Evolutionary conservation across 2,329 filamentous ascomycete genomes (phyloP), one percentile per base, ranked within the genome.

Genomic region (Penicillium sumatraense): DNA sequence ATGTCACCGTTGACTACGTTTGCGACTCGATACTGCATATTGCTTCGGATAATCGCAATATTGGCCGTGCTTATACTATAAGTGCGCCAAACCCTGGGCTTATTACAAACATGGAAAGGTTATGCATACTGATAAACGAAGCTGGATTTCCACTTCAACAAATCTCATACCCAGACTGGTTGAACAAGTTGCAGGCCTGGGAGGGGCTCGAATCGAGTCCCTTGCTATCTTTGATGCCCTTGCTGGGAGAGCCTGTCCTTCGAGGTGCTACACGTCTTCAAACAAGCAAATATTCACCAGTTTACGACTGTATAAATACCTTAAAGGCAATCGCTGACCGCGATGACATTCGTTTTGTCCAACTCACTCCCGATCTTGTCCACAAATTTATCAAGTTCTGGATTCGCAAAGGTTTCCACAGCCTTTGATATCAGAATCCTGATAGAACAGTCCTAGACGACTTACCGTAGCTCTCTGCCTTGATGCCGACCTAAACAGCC

Each of bases 191-290:
- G 1, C 35, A 47, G 16, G 20, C 20, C 20, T 26, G 7, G 2
- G 35, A 35, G 2, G 20, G 27, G 16, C 21, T 18, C 14, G 44
- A 53, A 5, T n/a, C n/a, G n/a, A 48, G 50, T n/a, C 59, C 53
- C 4, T 29, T 60, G 54, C 18, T 38, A 5, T 46, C 53, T 3
- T 10, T 62, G 2, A 44, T 62, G 44, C 58, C 80, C 26, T 81
- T 81, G 59, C 76, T 81, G 54, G 76, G 71, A 29, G 61, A 62
- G 42, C 33, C 47, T 1, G 72, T 72, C 20, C 73, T 73, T 11
- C 66, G 49, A 6, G 69, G 68, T 10, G 58, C 67, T 5, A 64
- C 57, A 0, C 65, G 65, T 35, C 67, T 71, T 5, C 31, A 58
- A 42, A 53, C 47, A 2, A 57, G 58, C 23, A 21, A 42, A 13